Conservation (phyloP, 352 stramenopile species). For the Pythium plurisporium region DNA sequence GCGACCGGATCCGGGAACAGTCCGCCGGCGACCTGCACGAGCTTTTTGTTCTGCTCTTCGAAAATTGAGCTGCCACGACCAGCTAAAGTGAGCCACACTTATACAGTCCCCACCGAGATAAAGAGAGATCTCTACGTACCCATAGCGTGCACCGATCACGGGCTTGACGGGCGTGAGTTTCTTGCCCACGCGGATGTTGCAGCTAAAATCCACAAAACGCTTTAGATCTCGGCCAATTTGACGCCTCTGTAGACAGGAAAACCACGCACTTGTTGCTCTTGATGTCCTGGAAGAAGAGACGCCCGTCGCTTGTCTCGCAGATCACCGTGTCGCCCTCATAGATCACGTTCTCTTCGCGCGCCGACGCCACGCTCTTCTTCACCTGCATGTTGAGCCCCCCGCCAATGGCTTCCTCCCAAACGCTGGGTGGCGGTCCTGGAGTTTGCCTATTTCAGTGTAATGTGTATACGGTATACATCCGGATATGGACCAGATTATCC, state of each 20-base stretch:
- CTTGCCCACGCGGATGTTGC: constrained; percentile 76
- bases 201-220: constrained; percentile 22
- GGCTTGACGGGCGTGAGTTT: constrained; percentile 64
- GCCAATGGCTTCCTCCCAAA: not conserved
- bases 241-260: not conserved
- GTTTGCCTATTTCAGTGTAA: constrained; percentile 10
- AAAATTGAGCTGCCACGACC: constrained; percentile 52
- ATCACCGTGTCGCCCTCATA: constrained; percentile 86
- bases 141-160: constrained; percentile 70
- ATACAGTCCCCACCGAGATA: not conserved
- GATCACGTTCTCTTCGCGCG: constrained; percentile 64
- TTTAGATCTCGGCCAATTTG: constrained; percentile 6
- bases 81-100: not conserved
- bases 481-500: not conserved
- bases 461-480: constrained; percentile 6
- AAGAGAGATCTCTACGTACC: constrained; percentile 24
- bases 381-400: not conserved
- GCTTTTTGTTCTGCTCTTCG: constrained; percentile 79
- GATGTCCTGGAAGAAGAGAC: constrained; percentile 82
- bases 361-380: constrained; percentile 1
- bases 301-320: constrained; percentile 79
- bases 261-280: constrained; percentile 57
- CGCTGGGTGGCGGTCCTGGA: constrained; percentile 10
- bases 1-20: constrained; percentile 81
- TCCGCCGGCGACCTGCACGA: constrained; percentile 63